phyloP scores from a whole-genome alignment of 1,139 yeast genomes.

The Zygoascus sp. region DNA sequence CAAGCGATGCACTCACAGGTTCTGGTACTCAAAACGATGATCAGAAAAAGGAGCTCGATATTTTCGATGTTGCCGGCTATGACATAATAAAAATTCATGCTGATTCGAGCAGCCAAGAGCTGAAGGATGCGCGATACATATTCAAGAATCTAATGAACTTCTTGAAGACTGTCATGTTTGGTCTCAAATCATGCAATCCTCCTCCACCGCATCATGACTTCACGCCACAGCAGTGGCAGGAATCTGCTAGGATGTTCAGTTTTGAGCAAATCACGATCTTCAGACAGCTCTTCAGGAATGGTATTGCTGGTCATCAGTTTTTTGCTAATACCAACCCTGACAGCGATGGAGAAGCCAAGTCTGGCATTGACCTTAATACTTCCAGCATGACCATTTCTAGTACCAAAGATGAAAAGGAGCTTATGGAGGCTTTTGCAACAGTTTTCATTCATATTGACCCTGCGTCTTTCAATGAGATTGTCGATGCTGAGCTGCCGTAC shows the following conservation, averaged over 20 bases:
- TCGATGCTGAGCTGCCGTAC: slow-evolving; percentile 72
- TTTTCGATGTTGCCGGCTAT: slow-evolving; percentile 45
- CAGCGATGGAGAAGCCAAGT: slow-evolving; percentile 30
- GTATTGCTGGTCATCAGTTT: slow-evolving; percentile 73
- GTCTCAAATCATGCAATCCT: slow-evolving; percentile 86
- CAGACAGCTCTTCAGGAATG: slow-evolving; percentile 74
- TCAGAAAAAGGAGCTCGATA: slow-evolving; percentile 34
- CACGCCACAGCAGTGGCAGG: slow-evolving; percentile 75
- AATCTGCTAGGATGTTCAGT: slow-evolving; percentile 76
- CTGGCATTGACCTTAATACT: slow-evolving; percentile 62
- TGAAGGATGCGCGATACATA: slow-evolving; percentile 82
- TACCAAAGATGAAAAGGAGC: slow-evolving; percentile 88
- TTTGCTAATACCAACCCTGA: slow-evolving; percentile 52
- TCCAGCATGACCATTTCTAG: slow-evolving; percentile 81
- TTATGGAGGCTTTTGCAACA: slow-evolving; percentile 93
- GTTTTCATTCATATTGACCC: slow-evolving; percentile 93
- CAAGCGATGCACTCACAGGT: slow-evolving; percentile 28
- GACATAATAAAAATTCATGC: slow-evolving; percentile 48
- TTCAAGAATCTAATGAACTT: slow-evolving; percentile 89
- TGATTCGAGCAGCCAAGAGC: slow-evolving; percentile 51
- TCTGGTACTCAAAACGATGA: slow-evolving; percentile 23
- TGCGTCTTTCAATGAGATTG: slow-evolving; percentile 90
- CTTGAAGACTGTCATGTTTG: slow-evolving; percentile 83
- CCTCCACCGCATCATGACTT: slow-evolving; percentile 66
- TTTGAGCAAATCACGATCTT: slow-evolving; percentile 79